phyloP scores from a whole-genome alignment of 1,139 yeast genomes.

The Hyphopichia burtonii region DNA sequence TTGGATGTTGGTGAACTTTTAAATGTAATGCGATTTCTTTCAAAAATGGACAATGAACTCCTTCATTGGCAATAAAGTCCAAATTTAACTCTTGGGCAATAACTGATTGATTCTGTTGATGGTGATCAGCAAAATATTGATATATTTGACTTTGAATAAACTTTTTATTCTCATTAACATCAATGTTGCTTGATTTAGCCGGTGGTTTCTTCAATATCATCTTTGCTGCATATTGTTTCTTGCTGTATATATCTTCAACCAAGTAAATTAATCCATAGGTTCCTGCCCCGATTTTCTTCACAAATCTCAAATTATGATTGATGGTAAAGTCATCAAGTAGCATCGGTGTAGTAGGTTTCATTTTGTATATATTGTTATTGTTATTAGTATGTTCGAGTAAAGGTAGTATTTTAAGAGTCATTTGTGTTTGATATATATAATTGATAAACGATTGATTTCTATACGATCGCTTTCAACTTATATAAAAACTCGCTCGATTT shows the following conservation, averaged over 20 bases:
- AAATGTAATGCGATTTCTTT: constrained; percentile 75
- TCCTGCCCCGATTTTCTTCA: constrained; percentile 76
- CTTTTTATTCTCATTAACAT: constrained; percentile 30
- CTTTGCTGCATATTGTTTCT: constrained; percentile 67
- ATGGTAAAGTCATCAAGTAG: constrained; percentile 23
- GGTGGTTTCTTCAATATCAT: constrained; percentile 55
- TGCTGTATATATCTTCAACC: constrained; percentile 55
- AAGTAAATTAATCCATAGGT: constrained; percentile 84
- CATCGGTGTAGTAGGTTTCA: constrained; percentile 7
- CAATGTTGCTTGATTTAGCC: constrained; percentile 11
- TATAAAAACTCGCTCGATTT: no score
- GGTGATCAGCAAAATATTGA: constrained; percentile 24
- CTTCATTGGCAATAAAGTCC: constrained; percentile 41
- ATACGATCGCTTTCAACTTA: no score
- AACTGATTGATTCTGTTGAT: constrained; percentile 7
- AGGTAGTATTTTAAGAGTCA: constrained; percentile 8
- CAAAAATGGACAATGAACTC: constrained; percentile 46
- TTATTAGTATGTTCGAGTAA: constrained; percentile 1
- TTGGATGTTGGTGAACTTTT: constrained; percentile 74
- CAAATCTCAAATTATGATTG: constrained; percentile 26
- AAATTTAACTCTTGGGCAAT: constrained; percentile 35
- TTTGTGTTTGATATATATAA: not conserved
- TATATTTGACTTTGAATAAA: constrained; percentile 29
- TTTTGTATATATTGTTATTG: constrained; percentile 3
- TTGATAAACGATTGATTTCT: not conserved